These are phyloP conservation scores for Exophiala viscosa DNA, from an alignment of 2,329 filamentous ascomycete species.

Conservation along the genomic window DNA sequence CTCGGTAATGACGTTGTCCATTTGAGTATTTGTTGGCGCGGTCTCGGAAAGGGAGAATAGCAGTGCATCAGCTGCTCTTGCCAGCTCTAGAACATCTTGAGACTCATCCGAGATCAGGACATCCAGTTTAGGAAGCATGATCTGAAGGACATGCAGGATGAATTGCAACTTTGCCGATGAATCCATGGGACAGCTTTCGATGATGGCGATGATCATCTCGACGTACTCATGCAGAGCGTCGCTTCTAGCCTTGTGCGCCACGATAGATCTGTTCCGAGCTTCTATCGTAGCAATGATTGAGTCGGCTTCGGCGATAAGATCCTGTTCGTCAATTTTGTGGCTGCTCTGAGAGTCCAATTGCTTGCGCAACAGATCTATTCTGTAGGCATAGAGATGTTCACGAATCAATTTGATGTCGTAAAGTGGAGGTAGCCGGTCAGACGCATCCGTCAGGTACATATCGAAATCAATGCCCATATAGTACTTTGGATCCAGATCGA, in stretches of 20 bases:
- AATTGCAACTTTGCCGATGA: conserved; percentile 69
- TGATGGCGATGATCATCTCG: conserved; percentile 75
- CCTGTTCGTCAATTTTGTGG: conserved; percentile 39
- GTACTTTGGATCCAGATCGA: conserved; percentile 53
- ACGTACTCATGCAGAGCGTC: conserved; percentile 78
- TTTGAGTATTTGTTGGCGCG: conserved; percentile 34
- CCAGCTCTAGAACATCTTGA: conserved; percentile 69
- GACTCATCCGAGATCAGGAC: conserved; percentile 66
- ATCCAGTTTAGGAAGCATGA: conserved; percentile 84
- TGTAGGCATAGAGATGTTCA: conserved; percentile 58
- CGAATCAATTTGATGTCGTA: conserved; percentile 69
- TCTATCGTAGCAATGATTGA: conserved; percentile 37
- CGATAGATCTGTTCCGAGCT: conserved; percentile 39
- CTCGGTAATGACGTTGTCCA: conserved; percentile 74
- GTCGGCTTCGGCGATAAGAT: conserved; percentile 38
- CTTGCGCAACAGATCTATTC: conserved; percentile 57
- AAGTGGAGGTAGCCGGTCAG: conserved; percentile 47
- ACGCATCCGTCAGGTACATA: conserved; percentile 59
- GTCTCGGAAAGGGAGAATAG: conserved; percentile 35
- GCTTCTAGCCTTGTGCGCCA: conserved; percentile 49
- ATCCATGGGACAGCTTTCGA: conserved; percentile 77
- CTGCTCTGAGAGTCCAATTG: conserved; percentile 30
- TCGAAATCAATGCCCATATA: conserved; percentile 66
- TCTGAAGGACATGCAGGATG: conserved; percentile 79
- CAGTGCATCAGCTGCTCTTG: conserved; percentile 69